These are phyloP conservation scores for Fusarium pseudonygamai DNA, from an alignment of 2,329 filamentous ascomycete genomes.

Conservation along the genomic window DNA sequence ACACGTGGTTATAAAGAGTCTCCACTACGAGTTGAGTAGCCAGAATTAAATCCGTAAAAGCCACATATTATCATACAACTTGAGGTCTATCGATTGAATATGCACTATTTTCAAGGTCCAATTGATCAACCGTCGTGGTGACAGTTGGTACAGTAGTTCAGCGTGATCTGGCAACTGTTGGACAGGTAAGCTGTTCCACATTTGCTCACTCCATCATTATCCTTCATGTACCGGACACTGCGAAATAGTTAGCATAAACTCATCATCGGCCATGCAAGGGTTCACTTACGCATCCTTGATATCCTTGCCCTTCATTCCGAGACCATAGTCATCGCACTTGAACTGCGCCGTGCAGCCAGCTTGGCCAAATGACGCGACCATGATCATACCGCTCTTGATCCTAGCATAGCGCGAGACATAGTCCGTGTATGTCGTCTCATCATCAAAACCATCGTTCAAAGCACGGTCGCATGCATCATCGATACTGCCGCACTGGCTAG, in stretches of 20 bases:
- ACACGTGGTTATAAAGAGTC: too few relatives aligned
- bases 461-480: slow-evolving; percentile 29
- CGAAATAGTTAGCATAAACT: not conserved
- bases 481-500: slow-evolving; percentile 25
- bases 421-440: slow-evolving; percentile 15
- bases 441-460: slow-evolving; percentile 4
- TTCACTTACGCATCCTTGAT: slow-evolving; percentile 29
- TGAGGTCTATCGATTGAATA: too few relatives aligned
- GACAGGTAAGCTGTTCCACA: slow-evolving; percentile 30
- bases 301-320: slow-evolving; percentile 25
- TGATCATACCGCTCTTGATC: slow-evolving; percentile 9
- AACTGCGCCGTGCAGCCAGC: slow-evolving; percentile 25
- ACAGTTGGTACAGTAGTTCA: slow-evolving; percentile 32
- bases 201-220: slow-evolving; percentile 21
- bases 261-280: too few relatives aligned
- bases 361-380: slow-evolving; percentile 6
- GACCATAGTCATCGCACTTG: slow-evolving; percentile 25
- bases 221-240: slow-evolving; percentile 16
- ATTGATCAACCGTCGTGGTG: not conserved
- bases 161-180: slow-evolving; percentile 15
- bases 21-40: too few relatives aligned
- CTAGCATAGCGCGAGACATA: slow-evolving; percentile 15
- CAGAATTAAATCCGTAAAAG: too few relatives aligned
- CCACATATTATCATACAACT: too few relatives aligned
- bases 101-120: too few relatives aligned